Percentiles rank a stretch among this genome's conserved stretches.
Evolutionary conservation across 2,329 filamentous ascomycete genomes (phyloP).

Genomic region (Pseudovirgaria hyperparasitica): DNA sequence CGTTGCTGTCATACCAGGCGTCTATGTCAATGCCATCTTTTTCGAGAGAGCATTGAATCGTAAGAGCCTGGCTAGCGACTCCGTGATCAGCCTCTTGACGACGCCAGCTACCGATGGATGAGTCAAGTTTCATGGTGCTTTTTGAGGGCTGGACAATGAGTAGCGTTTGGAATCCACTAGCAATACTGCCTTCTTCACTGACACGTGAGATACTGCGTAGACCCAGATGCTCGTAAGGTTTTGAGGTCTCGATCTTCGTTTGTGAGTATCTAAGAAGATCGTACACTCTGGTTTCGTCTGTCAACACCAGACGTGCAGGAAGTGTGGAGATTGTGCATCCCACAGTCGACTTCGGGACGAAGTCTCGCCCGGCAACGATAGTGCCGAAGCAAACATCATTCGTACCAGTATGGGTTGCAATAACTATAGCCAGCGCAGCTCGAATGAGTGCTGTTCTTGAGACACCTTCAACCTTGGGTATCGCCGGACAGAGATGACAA

Average conservation of each 20-base stretch:
- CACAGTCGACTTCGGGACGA: no score
- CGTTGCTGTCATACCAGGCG: constrained; percentile 16
- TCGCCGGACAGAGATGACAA: no score
- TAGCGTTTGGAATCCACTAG: constrained; percentile 35
- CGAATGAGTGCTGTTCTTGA: constrained; percentile 25
- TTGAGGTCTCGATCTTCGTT: constrained; percentile 12
- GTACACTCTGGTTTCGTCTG: constrained; percentile 14
- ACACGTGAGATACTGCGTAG: constrained; percentile 32
- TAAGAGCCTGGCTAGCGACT: constrained; percentile 22
- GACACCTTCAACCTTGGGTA: no score
- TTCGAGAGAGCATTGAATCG: constrained; percentile 18
- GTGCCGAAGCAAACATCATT: constrained; percentile 38
- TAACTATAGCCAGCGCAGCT: constrained; percentile 33
- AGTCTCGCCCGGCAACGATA: no score
- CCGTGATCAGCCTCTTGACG: no score
- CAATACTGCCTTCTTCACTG: constrained; percentile 25
- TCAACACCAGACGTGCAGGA: constrained; percentile 28
- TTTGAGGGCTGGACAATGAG: constrained; percentile 36
- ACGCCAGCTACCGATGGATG: no score
- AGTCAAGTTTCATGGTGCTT: no score
- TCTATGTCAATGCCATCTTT: constrained; percentile 13
- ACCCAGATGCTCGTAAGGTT: constrained; percentile 27
- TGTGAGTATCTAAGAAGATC: constrained; percentile 18
- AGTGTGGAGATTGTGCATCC: constrained; percentile 29
- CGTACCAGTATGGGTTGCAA: constrained; percentile 33